A percentile compares a stretch with the other conserved stretches of the same genome.
These are phyloP conservation scores for Metschnikowia dekortorum DNA, from an alignment of 805 yeast genomes.

Conservation along the genomic window DNA sequence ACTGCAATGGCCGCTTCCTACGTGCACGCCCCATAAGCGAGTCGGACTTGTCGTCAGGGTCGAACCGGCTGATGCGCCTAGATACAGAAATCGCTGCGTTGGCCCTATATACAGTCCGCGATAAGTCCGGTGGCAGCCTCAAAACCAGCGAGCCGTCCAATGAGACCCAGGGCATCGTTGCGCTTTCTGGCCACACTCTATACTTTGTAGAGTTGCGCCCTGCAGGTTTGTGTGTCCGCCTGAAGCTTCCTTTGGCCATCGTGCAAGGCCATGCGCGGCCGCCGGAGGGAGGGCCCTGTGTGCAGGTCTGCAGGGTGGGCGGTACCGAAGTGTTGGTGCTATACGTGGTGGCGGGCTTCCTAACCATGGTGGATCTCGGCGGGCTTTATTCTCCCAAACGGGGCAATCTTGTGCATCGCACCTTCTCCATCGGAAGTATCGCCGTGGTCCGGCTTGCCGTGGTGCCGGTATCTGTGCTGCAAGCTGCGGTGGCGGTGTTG, in stretches of 20 bases:
- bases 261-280: neutral
- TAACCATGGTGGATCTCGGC: conserved; percentile 7
- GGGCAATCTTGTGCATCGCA: neutral
- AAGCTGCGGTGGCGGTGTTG: conserved; percentile 22
- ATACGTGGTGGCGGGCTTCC: conserved; percentile 7
- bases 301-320: neutral
- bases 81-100: neutral
- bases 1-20: neutral
- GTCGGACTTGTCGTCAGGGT: neutral
- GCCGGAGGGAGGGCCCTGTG: neutral
- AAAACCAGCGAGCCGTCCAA: neutral
- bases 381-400: neutral
- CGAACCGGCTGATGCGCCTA: neutral
- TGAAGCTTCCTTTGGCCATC: neutral
- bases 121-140: too few species aligned
- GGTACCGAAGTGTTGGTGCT: neutral
- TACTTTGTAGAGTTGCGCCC: neutral
- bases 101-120: neutral
- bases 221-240: neutral
- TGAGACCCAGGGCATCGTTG: neutral
- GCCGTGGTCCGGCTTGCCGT: conserved; percentile 10
- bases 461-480: neutral
- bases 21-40: conserved; percentile 1
- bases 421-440: conserved; percentile 12
- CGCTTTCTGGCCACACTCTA: neutral